A percentile compares a stretch with the other conserved stretches of the same genome.
Conservation (phyloP, 208 protist species). For the Crithidia sp. region DNA sequence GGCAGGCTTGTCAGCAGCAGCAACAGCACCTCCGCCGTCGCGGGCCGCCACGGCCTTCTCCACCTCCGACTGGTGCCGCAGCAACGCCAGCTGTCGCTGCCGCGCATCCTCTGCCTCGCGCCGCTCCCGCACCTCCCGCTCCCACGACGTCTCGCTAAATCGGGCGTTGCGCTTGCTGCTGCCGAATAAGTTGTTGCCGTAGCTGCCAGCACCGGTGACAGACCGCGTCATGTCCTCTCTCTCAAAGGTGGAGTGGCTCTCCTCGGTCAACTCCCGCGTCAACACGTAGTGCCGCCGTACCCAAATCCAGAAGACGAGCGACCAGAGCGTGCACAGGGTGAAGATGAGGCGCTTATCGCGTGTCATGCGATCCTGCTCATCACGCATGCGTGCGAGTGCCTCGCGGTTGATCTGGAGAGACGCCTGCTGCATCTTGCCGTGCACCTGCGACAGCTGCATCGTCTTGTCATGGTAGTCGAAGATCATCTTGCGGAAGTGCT, state of each 20-base stretch:
- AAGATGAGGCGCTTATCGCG: constrained; percentile 80
- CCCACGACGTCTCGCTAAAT: constrained; percentile 71
- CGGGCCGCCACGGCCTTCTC: constrained; percentile 27
- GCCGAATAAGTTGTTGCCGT: constrained; percentile 72
- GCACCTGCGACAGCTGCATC: constrained; percentile 85
- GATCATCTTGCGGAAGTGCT: constrained; percentile 79
- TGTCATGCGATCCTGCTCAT: constrained; percentile 85
- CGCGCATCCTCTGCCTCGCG: constrained; percentile 34
- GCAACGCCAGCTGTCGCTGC: constrained; percentile 13
- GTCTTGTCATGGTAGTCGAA: constrained; percentile 93
- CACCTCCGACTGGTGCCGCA: constrained; percentile 29
- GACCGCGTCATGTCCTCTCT: constrained; percentile 31
- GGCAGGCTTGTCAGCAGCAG: background rate
- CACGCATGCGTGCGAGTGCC: constrained; percentile 77
- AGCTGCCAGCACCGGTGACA: constrained; percentile 62
- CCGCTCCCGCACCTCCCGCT: constrained; percentile 74
- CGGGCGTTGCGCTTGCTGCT: constrained; percentile 68
- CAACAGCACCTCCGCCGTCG: background rate
- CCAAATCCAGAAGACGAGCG: constrained; percentile 85
- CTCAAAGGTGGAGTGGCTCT: constrained; percentile 14
- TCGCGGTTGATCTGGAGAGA: constrained; percentile 82
- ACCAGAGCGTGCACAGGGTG: constrained; percentile 56
- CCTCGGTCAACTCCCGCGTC: constrained; percentile 49
- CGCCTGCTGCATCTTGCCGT: constrained; percentile 83
- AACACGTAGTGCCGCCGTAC: constrained; percentile 83